phyloP scores from a whole-genome alignment of 2,329 filamentous ascomycete genomes.

The Curvularia lunata region DNA sequence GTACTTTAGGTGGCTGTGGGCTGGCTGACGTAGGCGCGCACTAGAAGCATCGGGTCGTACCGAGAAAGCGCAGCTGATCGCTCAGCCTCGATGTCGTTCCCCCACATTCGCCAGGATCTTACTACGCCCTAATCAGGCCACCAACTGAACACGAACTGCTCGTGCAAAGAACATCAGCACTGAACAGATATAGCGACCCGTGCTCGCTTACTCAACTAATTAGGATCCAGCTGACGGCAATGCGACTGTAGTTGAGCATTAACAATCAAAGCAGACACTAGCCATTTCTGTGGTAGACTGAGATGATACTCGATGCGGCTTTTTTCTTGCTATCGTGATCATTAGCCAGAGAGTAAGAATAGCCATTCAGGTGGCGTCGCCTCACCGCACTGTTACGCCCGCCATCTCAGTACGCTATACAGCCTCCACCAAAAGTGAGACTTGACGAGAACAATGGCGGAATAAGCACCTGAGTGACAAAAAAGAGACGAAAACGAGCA shows the following conservation, averaged over 20 bases:
- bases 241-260: conserved; percentile 5
- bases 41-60: not conserved
- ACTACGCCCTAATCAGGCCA: not conserved
- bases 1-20: not conserved
- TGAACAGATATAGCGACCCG: conserved; percentile 2
- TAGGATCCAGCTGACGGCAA: not conserved
- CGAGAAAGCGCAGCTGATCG: not conserved
- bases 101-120: conserved; percentile 4
- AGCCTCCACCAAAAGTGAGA: conserved; percentile 11
- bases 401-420: not conserved
- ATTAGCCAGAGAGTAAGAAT: not conserved
- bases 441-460: conserved; percentile 2
- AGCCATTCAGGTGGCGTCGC: not conserved
- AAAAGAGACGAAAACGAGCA: not conserved
- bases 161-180: conserved; percentile 2
- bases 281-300: not conserved
- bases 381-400: not conserved
- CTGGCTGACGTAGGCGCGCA: not conserved
- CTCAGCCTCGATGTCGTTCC: conserved; percentile 2
- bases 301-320: not conserved
- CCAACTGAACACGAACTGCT: not conserved
- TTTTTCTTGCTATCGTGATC: not conserved
- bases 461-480: not conserved
- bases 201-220: conserved; percentile 3
- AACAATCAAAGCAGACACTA: not conserved